Percentiles rank a stretch among this genome's conserved stretches.
Conservation (phyloP, 345 rosid species). For the Eucalyptus marginata region DNA sequence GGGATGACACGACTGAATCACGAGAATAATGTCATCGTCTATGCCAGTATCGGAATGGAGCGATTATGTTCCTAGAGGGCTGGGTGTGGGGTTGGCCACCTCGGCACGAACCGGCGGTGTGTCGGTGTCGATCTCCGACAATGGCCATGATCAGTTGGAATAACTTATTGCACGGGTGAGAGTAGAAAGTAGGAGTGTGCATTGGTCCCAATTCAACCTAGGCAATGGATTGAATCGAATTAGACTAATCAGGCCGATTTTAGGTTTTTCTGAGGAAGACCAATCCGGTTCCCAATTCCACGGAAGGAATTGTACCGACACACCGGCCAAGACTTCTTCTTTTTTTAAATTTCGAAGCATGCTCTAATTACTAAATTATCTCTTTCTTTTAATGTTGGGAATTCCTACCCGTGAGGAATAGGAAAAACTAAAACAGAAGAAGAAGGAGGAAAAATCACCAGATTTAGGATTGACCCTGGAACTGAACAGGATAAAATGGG, state of each 20-base stretch:
- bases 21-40: background rate
- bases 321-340: accelerated
- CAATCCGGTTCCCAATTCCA: accelerated
- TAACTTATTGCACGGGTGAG: accelerated
- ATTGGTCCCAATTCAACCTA: accelerated
- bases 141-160: background rate
- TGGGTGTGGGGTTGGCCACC: background rate
- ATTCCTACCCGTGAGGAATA: background rate
- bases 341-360: accelerated
- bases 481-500: accelerated
- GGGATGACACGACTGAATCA: background rate
- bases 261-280: accelerated
- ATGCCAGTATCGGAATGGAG: background rate
- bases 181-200: background rate
- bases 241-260: accelerated
- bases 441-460: accelerated
- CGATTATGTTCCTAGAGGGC: background rate
- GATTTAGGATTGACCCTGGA: accelerated
- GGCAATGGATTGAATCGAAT: accelerated
- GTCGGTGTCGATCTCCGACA: background rate
- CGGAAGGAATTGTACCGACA: accelerated
- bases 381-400: background rate
- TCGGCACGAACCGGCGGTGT: accelerated
- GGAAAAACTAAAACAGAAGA: background rate
- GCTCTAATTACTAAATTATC: background rate